Evolutionary conservation across 2,329 filamentous ascomycete genomes (phyloP), one percentile per base, ranked within the genome.

Genomic region (Parascedosporium putredinis): DNA sequence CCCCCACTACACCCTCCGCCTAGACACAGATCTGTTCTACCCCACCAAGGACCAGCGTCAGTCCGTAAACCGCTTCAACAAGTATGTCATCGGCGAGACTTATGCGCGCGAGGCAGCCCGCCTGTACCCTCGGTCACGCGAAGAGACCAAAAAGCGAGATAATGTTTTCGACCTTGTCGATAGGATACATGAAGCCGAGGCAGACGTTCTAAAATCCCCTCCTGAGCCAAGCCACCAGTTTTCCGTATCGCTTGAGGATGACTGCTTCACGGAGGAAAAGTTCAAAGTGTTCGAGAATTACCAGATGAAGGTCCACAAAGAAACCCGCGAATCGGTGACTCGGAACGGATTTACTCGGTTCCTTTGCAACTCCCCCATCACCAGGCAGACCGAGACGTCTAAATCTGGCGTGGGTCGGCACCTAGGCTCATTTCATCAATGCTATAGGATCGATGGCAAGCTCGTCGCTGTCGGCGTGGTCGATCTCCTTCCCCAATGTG

Each of bases 1-100:
- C 64, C 89, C 90, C 42, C 89, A 96, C 61, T 97, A 91, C 63
- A 89, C 86, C 1, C 82, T 93, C 49, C 80, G 86, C 44, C 71
- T 90, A 18, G 84, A 88, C 58, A 79, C 80, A 22, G 64, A 70
- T 44, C 67, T 73, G 34, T 86, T 86, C 65, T 81, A 77, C 55
- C 72, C 86, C 5, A 75, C 78, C 24, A 81, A 78, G 62, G 82
- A 88, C 58, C 88, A 93, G 59, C 74, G 87, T 33, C 84, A 89
- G 60, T 74, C 83, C 1, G 64, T 88, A 56, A 88, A 91, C 63
- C 78, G 83, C 40, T 91, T 90, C 73, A 86, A 87, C 60, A 79
- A 72, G 54, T 77, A 78, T 64, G 72, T 91, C 33, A 68, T 84
- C 20, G 87, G 87, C 36, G 79, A 86, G 5, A 63, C 70, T 1